Evolutionary conservation across 1,284 basidiomycete genomes (phyloP), one percentile per base, ranked within the genome.

Genomic region (Coriolopsis trogii): DNA sequence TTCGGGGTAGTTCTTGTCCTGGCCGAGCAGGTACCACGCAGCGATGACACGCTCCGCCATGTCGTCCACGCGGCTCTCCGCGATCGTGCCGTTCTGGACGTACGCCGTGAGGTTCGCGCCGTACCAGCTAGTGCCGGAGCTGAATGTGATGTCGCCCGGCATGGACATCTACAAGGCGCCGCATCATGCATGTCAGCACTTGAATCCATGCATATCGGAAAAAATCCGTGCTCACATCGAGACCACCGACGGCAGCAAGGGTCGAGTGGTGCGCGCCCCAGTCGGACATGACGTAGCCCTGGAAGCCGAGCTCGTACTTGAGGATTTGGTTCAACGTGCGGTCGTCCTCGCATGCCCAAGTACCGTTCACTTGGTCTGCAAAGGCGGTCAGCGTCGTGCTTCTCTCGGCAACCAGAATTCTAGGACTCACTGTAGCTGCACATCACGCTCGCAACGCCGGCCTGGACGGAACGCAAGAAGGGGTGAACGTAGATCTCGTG

Each of bases 241-340:
- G 73, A 16, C 91, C 91, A 12, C 80, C 80, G 0, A 81, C 77
- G 21, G 74, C 86, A 60, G 75, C 79, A 59, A 81, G 78, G 3
- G 80, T 87, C 0, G 81, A 81, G 55, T 70, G 68, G 39, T 74
- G 76, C 1, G 82, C 86, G 34, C 66, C 64, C 89, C 89, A 92
- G 68, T 91, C 89, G 3, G 80, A 81, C 80, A 83, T 79, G 46
- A 85, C 73, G 63, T 75, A 89, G 21, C 91, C 91, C 67, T 87
- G 85, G 78, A 92, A 94, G 3, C 85, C 87, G 49, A 84, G 81
- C 70, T 94, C 89, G 24, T 76, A 73, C 72, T 95, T 95, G 55
- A 95, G 74, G 30, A 93, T 76, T 48, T 84, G 79, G 71, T 93
- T 94, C 66, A 93, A 70, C 33, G 84, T 77, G 60, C 85, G 80